Base-by-base conservation (phyloP, 768 basidiomycete genomes). In the Neoboletus subvelutipes region DNA sequence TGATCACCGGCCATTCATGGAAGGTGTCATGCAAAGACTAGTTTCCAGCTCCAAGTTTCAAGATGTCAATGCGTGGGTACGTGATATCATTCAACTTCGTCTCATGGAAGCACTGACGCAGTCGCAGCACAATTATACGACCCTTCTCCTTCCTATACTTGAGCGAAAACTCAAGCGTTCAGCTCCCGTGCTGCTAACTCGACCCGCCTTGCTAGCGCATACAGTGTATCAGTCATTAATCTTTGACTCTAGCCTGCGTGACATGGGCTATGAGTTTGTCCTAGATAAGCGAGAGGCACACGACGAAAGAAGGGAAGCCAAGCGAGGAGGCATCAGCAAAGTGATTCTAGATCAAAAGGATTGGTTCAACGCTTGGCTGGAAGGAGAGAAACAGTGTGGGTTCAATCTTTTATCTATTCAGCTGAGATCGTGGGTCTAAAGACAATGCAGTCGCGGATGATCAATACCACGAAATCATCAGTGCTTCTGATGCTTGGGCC, bases 321-420 rank as follows among this genome's bases (percentile, higher is more conserved):
- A 75, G 28, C 93, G 90, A 90, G 78, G 84, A 54, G 95, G 97
- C 0, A 76, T 93, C 36, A 88, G 90, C 61, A 86, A 87, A 26
- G 80, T 92, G 22, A 84, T 99, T 11, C 78, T 99, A 5, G 90
- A 86, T 8, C 84, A 86, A 58, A 79, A 83, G 51, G 88, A 91
- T 55, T 98, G 94, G 95, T 98, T 95, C 67, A 83, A 88, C 41
- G 80, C 84, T 4, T 99, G 97, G 97, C 71, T 97, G 34, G 81
- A 83, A 31, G 95, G 90, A 17, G 97, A 99, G 74, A 86, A 87
- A 64, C 80, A 83, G 64, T 98, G 96, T 94, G 66, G 65, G 93
- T 74, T 45, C 1, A 17, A 51, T 34, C 20, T 48, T 24, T 26
- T 15, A 13, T 36, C 4, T 22, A 17, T 40, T 52, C 52, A 31